phyloP scores from a whole-genome alignment of 345 rosid species.

The Linum trigynum region DNA sequence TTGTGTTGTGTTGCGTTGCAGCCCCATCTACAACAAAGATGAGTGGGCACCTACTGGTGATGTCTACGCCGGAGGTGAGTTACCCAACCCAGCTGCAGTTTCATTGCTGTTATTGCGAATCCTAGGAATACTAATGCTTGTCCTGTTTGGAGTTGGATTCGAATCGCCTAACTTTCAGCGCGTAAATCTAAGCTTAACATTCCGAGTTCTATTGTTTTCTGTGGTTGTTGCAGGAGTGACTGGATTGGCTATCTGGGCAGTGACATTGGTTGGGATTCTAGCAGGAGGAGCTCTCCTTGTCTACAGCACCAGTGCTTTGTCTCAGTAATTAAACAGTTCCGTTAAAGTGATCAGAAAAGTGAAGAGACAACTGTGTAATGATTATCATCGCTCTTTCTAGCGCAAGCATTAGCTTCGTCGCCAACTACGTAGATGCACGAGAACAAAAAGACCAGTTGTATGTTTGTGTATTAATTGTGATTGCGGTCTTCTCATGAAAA shows the following conservation, averaged over 20 bases:
- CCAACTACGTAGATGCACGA: too few relatives aligned
- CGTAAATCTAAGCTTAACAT: too few relatives aligned
- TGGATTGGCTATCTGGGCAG: slow-evolving; percentile 93
- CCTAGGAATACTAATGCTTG: too few relatives aligned
- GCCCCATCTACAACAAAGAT: slow-evolving; percentile 57
- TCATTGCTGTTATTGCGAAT: too few relatives aligned
- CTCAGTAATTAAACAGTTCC: slow-evolving; percentile 30
- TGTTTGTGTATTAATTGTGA: too few relatives aligned
- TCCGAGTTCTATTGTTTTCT: too few relatives aligned
- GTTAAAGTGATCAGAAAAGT: neutral
- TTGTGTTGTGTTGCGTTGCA: slow-evolving; percentile 16
- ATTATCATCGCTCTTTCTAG: neutral
- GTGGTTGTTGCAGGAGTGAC: slow-evolving; percentile 37
- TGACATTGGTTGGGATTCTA: slow-evolving; percentile 64
- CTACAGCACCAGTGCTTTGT: slow-evolving; percentile 96
- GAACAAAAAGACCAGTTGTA: too few relatives aligned
- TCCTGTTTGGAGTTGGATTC: too few relatives aligned
- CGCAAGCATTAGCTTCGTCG: too few relatives aligned
- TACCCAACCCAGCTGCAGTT: too few relatives aligned
- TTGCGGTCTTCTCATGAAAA: too few relatives aligned
- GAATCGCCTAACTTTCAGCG: too few relatives aligned
- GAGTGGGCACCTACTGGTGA: slow-evolving; percentile 85
- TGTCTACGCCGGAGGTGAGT: slow-evolving; percentile 64
- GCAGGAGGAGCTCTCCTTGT: slow-evolving; percentile 91
- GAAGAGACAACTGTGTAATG: neutral